phyloP scores from a whole-genome alignment of 2,329 filamentous ascomycete genomes.

The Neodidymelliopsis sp. region DNA sequence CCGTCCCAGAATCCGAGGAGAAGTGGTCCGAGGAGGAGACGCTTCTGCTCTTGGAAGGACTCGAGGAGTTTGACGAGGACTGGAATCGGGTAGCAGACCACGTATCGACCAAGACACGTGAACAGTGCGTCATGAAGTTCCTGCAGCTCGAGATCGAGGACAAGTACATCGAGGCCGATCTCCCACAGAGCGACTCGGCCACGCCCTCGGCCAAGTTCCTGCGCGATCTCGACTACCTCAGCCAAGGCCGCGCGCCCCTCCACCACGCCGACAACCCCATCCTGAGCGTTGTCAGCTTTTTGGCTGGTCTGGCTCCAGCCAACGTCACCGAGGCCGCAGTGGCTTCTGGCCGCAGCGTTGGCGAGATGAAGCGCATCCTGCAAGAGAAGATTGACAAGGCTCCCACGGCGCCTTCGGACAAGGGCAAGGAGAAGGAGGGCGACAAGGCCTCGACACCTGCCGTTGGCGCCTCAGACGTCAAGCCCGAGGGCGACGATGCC shows the following conservation, averaged over 20 bases:
- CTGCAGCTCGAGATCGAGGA: slow-evolving; percentile 96
- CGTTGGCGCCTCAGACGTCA: slow-evolving; percentile 54
- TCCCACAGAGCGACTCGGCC: slow-evolving; percentile 55
- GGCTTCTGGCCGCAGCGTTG: slow-evolving; percentile 85
- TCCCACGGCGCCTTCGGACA: slow-evolving; percentile 51
- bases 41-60: slow-evolving; percentile 84
- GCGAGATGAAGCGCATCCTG: slow-evolving; percentile 82
- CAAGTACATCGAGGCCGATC: slow-evolving; percentile 88
- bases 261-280: slow-evolving; percentile 94
- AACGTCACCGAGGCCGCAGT: slow-evolving; percentile 78
- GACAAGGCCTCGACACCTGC: slow-evolving; percentile 57
- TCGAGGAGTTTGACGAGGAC: slow-evolving; percentile 94
- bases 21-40: slow-evolving; percentile 92
- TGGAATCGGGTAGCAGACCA: slow-evolving; percentile 94
- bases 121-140: slow-evolving; percentile 97
- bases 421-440: slow-evolving; percentile 69
- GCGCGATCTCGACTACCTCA: slow-evolving; percentile 67
- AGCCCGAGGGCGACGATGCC: slow-evolving; percentile 62
- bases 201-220: slow-evolving; percentile 55
- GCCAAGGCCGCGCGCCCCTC: slow-evolving; percentile 82
- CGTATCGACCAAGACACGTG: slow-evolving; percentile 87
- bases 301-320: slow-evolving; percentile 89
- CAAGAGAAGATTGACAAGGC: slow-evolving; percentile 77
- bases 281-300: slow-evolving; percentile 93
- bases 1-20: slow-evolving; percentile 80